These are phyloP conservation scores for Rhodotorula kratochvilovae DNA, from an alignment of 768 basidiomycete species.

Conservation along the genomic window DNA sequence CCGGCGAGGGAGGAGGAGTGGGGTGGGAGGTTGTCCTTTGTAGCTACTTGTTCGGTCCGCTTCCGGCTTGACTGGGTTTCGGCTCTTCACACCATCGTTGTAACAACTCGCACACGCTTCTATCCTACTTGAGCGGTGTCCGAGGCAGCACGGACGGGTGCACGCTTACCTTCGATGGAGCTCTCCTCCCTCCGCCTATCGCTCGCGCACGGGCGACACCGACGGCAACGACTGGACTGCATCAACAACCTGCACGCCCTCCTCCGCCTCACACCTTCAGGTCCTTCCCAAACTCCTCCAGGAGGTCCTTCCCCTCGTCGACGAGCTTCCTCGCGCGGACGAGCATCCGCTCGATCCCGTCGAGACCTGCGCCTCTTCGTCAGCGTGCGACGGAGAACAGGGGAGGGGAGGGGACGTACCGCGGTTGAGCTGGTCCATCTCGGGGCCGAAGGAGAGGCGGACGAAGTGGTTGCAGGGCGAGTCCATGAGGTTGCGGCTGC, in stretches of 20 bases:
- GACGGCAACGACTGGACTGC: no score
- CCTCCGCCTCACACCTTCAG: not conserved
- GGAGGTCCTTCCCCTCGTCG: constrained; percentile 18
- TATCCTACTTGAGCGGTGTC: no score
- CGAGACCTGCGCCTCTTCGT: constrained; percentile 56
- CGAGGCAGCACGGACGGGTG: no score
- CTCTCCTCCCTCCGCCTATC: no score
- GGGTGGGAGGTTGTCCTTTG: no score
- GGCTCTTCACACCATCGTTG: no score
- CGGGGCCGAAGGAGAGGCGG: constrained; percentile 57
- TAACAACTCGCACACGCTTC: not conserved
- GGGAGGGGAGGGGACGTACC: constrained; percentile 55
- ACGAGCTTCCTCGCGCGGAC: constrained; percentile 50
- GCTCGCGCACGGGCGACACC: no score
- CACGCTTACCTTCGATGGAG: no score
- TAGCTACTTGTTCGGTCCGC: not conserved
- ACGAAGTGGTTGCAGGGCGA: constrained; percentile 88
- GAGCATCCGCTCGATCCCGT: constrained; percentile 77
- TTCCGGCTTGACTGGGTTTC: no score
- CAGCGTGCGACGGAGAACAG: constrained; percentile 60
- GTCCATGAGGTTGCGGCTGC: constrained; percentile 69
- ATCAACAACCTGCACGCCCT: no score
- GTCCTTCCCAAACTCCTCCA: not conserved
- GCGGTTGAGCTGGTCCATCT: constrained; percentile 27
- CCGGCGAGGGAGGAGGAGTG: no score